Evolutionary conservation across 176 grass and related monocot genomes (phyloP), one percentile per base, ranked within the genome.

Genomic region (Oryza glumipatula): DNA sequence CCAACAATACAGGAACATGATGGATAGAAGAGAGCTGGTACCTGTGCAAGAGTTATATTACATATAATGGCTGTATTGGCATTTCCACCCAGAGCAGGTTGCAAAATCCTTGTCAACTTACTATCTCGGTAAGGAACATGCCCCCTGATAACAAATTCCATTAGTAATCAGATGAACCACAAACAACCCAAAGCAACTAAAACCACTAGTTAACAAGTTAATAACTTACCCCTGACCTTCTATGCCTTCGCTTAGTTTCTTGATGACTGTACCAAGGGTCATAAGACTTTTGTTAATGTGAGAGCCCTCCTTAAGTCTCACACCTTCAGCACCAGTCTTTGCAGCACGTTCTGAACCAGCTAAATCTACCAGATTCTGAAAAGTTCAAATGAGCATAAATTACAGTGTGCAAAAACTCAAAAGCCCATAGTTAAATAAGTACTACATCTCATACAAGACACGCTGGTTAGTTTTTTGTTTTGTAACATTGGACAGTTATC

Each of bases 281-380:
- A 98, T 85, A 83, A 98, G 87, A 72, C 95, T 98, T 93, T 91
- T 95, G 77, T 98, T 98, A 85, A 98, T 98, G 77, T 98, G 95
- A 76, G 95, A 98, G 78, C 95, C 95, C 85, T 98, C 95, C 83
- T 95, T 98, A 68, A 98, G 85, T 58, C 95, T 90, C 87, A 95
- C 76, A 49, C 95, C 95, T 87, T 98, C 95, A 38, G 95, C 95
- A 45, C 95, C 95, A 22, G 93, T 98, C 88, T 98, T 98, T n/a
- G 91, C 93, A 69, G 91, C 93, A 68, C 95, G 92, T 86, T 98
- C 95, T 77, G 95, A 98, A 61, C 95, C 95, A 76, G 95, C 95
- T 89, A 98, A 93, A 83, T 98, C 95, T 13, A 98, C 91, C 75
- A 98, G 85, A 93, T 98, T 98, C 95, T 98, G 65, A 77, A 86